phyloP scores from a whole-genome alignment of 2,329 filamentous ascomycete species.

The Phyllosticta citribraziliensis region DNA sequence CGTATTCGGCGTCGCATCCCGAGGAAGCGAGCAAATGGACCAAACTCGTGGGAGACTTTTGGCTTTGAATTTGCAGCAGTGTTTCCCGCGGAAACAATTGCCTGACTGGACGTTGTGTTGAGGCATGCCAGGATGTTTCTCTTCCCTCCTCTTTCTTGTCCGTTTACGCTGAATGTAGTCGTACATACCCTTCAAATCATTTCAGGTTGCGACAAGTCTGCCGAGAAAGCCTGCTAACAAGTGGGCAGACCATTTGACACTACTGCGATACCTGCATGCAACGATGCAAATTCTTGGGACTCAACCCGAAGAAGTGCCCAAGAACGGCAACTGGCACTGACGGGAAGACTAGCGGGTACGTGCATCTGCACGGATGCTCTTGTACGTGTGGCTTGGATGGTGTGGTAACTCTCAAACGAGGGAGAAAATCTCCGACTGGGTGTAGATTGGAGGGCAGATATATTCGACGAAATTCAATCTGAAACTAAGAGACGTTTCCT shows the following conservation, averaged over 20 bases:
- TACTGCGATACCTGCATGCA: background rate
- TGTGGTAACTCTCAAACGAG: background rate
- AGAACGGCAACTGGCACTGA: background rate
- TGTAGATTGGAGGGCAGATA: background rate
- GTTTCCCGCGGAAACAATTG: background rate
- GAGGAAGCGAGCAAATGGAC: background rate
- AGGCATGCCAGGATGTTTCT: background rate
- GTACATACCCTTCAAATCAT: background rate
- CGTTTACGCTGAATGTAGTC: background rate
- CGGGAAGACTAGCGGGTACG: background rate
- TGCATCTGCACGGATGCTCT: background rate
- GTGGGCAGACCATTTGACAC: background rate
- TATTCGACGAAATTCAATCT: background rate
- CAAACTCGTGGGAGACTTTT: background rate
- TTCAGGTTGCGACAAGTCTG: background rate
- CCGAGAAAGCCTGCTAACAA: background rate
- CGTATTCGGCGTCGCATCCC: too few species aligned
- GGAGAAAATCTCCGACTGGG: background rate
- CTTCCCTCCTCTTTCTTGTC: background rate
- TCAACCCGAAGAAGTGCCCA: background rate
- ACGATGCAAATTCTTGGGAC: background rate
- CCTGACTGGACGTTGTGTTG: background rate
- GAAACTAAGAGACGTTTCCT: background rate
- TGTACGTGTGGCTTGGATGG: background rate
- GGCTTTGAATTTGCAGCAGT: background rate